Evolutionary conservation across 2,329 filamentous ascomycete species (phyloP).

Genomic region (Ciborinia camelliae): DNA sequence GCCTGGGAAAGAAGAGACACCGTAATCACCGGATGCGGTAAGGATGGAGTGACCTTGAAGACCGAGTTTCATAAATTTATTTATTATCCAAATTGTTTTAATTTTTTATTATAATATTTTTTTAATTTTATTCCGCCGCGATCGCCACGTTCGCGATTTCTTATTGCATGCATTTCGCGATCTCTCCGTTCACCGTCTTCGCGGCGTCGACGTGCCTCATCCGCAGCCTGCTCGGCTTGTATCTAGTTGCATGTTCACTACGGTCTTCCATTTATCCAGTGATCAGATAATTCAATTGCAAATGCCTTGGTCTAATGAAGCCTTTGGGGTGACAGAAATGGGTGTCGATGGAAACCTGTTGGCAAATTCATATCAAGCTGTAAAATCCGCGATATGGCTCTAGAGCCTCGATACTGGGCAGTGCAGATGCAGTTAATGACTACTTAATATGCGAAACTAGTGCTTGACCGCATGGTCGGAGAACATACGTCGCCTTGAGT

Average conservation of each 20-base stretch:
- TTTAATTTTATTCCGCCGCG: slow-evolving; percentile 28
- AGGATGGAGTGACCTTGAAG: too few species aligned
- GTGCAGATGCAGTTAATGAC: too few species aligned
- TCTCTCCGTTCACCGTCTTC: slow-evolving; percentile 71
- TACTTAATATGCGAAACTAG: too few species aligned
- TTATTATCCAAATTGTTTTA: too few species aligned
- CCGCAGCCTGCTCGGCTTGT: slow-evolving; percentile 76
- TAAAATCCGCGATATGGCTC: not conserved
- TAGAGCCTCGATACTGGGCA: too few species aligned
- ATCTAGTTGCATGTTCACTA: slow-evolving; percentile 50
- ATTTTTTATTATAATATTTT: too few species aligned
- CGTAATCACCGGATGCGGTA: too few species aligned
- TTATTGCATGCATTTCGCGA: slow-evolving; percentile 63
- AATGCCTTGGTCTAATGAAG: not conserved
- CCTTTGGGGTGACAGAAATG: not conserved
- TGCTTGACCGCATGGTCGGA: slow-evolving; percentile 1
- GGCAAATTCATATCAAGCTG: not conserved
- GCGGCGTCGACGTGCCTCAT: slow-evolving; percentile 67
- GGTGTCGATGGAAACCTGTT: not conserved
- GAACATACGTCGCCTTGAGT: slow-evolving; percentile 73
- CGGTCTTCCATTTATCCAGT: not conserved
- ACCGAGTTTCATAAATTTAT: too few species aligned
- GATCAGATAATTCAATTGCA: not conserved
- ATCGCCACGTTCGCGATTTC: slow-evolving; percentile 60
- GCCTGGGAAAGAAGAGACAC: too few species aligned